A percentile compares a stretch with the other conserved stretches of the same genome.
Evolutionary conservation across 179 eudicot genomes (phyloP).

Genomic region (Gypsophila paniculata): DNA sequence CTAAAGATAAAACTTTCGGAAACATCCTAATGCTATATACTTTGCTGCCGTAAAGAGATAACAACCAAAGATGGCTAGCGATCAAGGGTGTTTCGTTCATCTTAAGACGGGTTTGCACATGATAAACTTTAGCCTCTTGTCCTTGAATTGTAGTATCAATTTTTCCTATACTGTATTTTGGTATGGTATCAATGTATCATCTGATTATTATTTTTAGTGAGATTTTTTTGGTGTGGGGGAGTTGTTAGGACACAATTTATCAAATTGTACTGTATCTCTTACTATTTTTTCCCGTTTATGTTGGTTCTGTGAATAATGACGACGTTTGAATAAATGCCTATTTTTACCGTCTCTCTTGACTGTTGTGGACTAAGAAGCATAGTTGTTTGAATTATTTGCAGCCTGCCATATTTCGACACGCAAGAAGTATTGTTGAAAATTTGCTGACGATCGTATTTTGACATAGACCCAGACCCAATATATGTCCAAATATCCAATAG

Average conservation of each 20-base stretch:
- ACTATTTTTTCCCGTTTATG: background rate
- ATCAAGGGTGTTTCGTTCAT: constrained; percentile 3
- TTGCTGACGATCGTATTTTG: background rate
- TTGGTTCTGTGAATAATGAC: constrained; percentile 26
- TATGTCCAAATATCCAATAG: background rate
- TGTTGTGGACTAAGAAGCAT: too few species aligned
- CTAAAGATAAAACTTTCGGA: constrained; percentile 23
- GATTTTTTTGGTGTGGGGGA: background rate
- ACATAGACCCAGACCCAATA: background rate
- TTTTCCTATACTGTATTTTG: constrained; percentile 6
- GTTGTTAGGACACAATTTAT: constrained; percentile 16
- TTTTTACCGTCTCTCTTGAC: background rate
- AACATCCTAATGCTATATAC: constrained; percentile 20
- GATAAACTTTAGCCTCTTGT: constrained; percentile 7
- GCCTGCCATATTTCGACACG: too few species aligned
- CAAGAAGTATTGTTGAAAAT: too few species aligned
- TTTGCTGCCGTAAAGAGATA: constrained; percentile 21
- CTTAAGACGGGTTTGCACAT: background rate
- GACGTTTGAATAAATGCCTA: constrained; percentile 17
- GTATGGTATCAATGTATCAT: constrained; percentile 9
- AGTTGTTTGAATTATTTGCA: background rate
- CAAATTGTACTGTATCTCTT: background rate
- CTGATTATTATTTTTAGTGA: constrained; percentile 16
- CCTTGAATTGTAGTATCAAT: constrained; percentile 17
- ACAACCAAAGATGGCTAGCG: constrained; percentile 15